phyloP scores from a whole-genome alignment of 1,284 basidiomycete genomes.

The Pseudozyma hubeiensis region DNA sequence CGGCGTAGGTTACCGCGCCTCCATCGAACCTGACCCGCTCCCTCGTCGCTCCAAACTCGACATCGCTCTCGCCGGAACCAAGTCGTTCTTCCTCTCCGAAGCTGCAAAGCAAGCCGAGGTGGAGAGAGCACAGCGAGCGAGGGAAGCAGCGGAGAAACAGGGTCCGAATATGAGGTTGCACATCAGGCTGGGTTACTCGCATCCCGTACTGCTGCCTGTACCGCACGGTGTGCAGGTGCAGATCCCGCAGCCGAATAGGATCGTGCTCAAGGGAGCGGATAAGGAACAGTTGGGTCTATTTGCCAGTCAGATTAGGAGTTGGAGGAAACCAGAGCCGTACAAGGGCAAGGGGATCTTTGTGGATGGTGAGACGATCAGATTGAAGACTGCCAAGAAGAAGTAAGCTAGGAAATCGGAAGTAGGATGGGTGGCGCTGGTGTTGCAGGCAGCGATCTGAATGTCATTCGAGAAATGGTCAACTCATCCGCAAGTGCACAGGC shows the following conservation, averaged over 20 bases:
- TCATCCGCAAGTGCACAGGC: background rate
- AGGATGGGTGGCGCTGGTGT: too few species aligned
- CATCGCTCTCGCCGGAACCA: constrained; percentile 34
- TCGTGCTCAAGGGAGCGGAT: constrained; percentile 72
- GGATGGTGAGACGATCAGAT: constrained; percentile 84
- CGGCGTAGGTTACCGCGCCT: constrained; percentile 92
- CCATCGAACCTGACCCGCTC: constrained; percentile 82
- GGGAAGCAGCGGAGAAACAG: constrained; percentile 19
- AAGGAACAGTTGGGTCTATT: constrained; percentile 81
- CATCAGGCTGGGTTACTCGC: constrained; percentile 81
- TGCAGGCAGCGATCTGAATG: too few species aligned
- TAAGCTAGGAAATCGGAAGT: constrained; percentile 70
- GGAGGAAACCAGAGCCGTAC: constrained; percentile 94
- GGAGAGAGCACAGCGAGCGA: constrained; percentile 15
- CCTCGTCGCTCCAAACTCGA: constrained; percentile 48
- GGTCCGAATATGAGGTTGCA: constrained; percentile 54
- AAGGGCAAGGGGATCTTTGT: constrained; percentile 89
- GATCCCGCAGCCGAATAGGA: constrained; percentile 71
- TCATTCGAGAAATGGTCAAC: too few species aligned
- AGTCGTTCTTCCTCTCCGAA: constrained; percentile 48
- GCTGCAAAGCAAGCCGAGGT: constrained; percentile 51
- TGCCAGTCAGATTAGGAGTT: constrained; percentile 84
- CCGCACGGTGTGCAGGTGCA: constrained; percentile 70
- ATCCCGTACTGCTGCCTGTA: constrained; percentile 84
- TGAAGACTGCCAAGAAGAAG: constrained; percentile 95